Conservation (phyloP, 805 yeast genomes). For the Wickerhamia fluorescens region DNA sequence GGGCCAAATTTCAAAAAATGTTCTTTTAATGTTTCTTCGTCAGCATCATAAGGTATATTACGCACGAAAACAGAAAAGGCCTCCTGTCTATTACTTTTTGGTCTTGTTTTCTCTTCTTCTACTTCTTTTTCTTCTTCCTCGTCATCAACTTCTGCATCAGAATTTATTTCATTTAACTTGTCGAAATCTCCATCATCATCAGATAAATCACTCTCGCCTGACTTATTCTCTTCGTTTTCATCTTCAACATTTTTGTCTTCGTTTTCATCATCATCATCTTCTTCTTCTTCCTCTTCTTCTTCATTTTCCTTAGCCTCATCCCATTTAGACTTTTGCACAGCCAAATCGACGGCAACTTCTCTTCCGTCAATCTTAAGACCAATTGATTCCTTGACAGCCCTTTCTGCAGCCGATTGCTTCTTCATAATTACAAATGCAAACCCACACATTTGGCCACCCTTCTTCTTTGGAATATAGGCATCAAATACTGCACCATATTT, state of each 20-base stretch:
- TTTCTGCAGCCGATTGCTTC: slow-evolving; percentile 66
- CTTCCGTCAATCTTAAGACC: slow-evolving; percentile 84
- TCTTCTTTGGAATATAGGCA: slow-evolving; percentile 81
- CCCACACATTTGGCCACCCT: slow-evolving; percentile 86
- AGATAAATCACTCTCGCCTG: slow-evolving; percentile 14
- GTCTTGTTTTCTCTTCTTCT: slow-evolving; percentile 21
- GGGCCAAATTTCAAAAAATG: slow-evolving; percentile 83
- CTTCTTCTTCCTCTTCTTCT: slow-evolving; percentile 27
- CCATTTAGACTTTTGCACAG: slow-evolving; percentile 86
- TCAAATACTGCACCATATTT: slow-evolving; percentile 83
- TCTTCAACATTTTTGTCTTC: slow-evolving; percentile 30
- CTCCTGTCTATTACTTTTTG: slow-evolving; percentile 55
- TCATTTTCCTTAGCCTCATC: slow-evolving; percentile 41
- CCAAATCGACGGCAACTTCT: slow-evolving; percentile 89
- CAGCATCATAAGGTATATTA: slow-evolving; percentile 92
- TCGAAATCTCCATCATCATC: slow-evolving; percentile 26
- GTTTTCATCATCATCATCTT: slow-evolving; percentile 33
- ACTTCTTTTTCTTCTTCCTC: slow-evolving; percentile 27
- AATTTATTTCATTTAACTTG: slow-evolving; percentile 25
- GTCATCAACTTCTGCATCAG: slow-evolving; percentile 29
- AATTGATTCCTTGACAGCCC: slow-evolving; percentile 67
- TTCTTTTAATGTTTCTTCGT: slow-evolving; percentile 64
- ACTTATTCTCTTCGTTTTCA: slow-evolving; percentile 29
- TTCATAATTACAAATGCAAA: slow-evolving; percentile 93
- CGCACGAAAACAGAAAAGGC: slow-evolving; percentile 75